Evolutionary conservation across 1,284 basidiomycete species (phyloP), one percentile per base, ranked within the genome.

Genomic region (Clitocybe nebularis): DNA sequence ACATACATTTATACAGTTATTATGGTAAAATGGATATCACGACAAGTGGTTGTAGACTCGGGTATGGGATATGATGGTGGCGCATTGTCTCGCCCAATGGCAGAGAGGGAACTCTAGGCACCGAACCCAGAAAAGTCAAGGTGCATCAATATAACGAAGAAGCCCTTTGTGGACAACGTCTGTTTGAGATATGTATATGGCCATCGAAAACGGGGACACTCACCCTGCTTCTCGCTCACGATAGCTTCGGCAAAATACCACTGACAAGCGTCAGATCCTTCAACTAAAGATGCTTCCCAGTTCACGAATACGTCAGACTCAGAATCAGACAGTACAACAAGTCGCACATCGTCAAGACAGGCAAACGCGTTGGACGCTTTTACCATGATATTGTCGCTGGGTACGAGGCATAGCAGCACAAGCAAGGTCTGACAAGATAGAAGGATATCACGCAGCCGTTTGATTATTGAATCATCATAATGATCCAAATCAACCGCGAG

Each of bases 401-500:
- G 36, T 16, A 51, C 47, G 19, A 51, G 39, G 17, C 51, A 53
- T 8, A 54, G 32, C 16, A 53, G 43, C 7, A 53, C 44, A 10
- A 41, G 38, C 14, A 54, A 20, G 11, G 25, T 29, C 7, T 9
- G 23, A 30, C 53, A 54, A 13, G 49, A 35, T 17, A 39, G 22
- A 11, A 47, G 38, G 11, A 52, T 46, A 23, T 26, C 25, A 17
- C 44, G 37, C n/a, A 53, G 28, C 19, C 43, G 37, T 10, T 24
- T 24, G 32, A 51, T 44, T 5, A 43, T 45, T 6, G 17, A 11
- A 3, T 39, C 37, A 32, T 48, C 42, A 28, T 45, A 48, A n/a
- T 16, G 25, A 30, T 53, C 45, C n/a, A 54, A 20, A 41, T 51
- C 44, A 5, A 54, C 37, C 5, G 49, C 51, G 26, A 53, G 51